phyloP scores from a whole-genome alignment of 1,284 basidiomycete species.

The Melampsora larici-populina region DNA sequence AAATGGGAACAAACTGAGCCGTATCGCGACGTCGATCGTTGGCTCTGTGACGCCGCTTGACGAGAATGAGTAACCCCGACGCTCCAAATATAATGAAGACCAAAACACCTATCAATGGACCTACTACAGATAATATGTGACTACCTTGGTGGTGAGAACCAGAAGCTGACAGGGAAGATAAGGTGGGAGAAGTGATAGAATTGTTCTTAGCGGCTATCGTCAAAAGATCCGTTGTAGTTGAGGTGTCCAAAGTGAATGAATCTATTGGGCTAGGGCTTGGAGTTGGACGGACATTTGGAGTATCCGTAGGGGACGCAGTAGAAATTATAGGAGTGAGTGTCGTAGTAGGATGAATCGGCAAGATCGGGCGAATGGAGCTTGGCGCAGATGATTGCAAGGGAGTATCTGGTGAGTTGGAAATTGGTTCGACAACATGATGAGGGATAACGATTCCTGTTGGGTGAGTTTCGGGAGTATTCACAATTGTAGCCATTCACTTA shows the following conservation, averaged over 20 bases:
- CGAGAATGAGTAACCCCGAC: no score
- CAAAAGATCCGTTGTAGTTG: not conserved
- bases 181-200: not conserved
- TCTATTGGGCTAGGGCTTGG: not conserved
- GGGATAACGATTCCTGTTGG: no score
- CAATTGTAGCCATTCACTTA: no score
- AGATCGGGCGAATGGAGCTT: no score
- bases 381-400: no score
- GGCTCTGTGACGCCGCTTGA: not conserved
- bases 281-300: not conserved
- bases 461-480: no score
- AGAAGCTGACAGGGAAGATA: not conserved
- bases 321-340: not conserved
- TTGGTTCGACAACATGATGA: no score
- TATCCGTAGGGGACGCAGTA: not conserved
- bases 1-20: not conserved
- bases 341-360: not conserved
- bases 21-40: not conserved
- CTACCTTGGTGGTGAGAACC: not conserved
- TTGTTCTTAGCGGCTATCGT: no score
- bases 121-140: no score
- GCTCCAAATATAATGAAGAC: no score
- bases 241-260: not conserved
- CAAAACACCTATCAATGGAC: no score
- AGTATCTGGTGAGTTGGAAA: no score